These are phyloP conservation scores for Lomentospora prolificans DNA, from an alignment of 2,329 filamentous ascomycete species.

Conservation along the genomic window DNA sequence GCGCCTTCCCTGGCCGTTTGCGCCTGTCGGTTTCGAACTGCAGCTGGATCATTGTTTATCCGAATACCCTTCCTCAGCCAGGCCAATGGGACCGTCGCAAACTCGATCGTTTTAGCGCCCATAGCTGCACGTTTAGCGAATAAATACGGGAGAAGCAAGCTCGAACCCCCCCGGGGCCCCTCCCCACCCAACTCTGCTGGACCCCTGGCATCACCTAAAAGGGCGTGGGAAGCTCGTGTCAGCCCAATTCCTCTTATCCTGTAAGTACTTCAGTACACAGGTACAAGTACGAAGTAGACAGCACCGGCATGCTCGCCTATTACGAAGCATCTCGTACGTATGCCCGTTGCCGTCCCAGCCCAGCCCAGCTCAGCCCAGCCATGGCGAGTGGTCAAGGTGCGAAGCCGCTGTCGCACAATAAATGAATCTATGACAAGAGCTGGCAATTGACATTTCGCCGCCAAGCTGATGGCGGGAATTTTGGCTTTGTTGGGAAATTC, in stretches of 20 bases:
- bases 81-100: not conserved
- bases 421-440: no score
- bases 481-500: no score
- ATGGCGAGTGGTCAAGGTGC: no score
- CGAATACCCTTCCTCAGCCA: not conserved
- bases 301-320: no score
- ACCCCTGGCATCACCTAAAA: not conserved
- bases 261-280: not conserved
- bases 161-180: not conserved
- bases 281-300: no score
- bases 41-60: not conserved
- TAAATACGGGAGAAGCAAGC: not conserved
- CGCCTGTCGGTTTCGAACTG: not conserved
- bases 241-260: not conserved
- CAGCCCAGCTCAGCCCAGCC: no score
- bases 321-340: no score
- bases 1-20: not conserved
- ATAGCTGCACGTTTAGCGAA: not conserved
- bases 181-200: not conserved
- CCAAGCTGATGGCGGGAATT: no score
- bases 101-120: not conserved
- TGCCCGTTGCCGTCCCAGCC: no score
- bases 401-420: no score
- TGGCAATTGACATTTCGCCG: no score
- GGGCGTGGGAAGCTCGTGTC: no score